Conservation (phyloP, 73 alveolate species). For the Blepharisma stoltei region DNA sequence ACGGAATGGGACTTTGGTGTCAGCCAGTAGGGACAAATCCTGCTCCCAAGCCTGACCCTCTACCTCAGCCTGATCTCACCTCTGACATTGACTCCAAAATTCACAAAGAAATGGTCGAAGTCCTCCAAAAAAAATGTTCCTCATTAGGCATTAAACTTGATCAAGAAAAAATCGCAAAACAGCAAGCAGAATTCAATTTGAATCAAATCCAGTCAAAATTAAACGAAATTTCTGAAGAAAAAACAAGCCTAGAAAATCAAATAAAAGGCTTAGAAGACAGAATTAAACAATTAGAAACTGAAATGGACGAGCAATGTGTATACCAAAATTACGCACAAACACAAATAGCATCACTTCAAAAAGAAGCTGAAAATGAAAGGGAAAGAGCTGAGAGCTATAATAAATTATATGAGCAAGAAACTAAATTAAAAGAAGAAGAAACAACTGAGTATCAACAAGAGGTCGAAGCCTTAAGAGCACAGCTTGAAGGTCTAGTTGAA, state of each 20-base stretch:
- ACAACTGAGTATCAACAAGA: conserved; percentile 8
- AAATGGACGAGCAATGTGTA: conserved; percentile 19
- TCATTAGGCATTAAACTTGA: conserved; percentile 7
- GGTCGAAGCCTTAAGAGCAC: not conserved
- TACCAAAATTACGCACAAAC: conserved; percentile 4
- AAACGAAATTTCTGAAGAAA: not conserved
- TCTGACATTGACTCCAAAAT: not conserved
- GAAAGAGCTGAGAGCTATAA: not conserved
- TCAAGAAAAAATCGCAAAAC: not conserved
- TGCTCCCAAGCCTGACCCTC: not conserved
- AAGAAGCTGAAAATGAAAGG: conserved; percentile 19
- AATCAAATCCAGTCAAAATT: not conserved
- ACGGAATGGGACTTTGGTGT: conserved; percentile 30
- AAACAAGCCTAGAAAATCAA: not conserved
- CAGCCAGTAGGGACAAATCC: not conserved
- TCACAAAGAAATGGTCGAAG: not conserved
- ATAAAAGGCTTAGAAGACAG: not conserved
- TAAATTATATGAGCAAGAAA: not conserved
- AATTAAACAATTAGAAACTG: conserved; percentile 1
- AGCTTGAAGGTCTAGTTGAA: not conserved
- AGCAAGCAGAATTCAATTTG: not conserved
- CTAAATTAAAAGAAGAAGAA: conserved; percentile 6
- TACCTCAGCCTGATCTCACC: not conserved
- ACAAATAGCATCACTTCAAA: conserved; percentile 12
- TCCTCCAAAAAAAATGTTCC: conserved; percentile 21